phyloP scores from a whole-genome alignment of 163 green algal species.

The Volvox carteri region DNA sequence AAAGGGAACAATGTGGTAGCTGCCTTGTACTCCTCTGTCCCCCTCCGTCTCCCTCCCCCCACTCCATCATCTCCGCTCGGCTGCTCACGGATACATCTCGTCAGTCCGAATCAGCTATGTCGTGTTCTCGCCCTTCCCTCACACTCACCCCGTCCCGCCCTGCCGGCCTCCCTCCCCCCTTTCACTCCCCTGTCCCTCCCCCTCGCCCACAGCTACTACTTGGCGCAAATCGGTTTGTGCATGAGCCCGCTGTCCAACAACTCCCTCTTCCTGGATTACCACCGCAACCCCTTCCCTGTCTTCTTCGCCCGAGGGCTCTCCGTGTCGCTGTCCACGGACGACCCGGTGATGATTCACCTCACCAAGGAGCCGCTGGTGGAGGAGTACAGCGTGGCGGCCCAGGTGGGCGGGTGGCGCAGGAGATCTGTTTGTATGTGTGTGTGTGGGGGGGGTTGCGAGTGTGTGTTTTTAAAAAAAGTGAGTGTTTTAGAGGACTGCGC shows the following conservation, averaged over 20 bases:
- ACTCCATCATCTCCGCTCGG: too few relatives aligned
- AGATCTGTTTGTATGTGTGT: not conserved
- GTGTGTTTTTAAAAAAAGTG: too few relatives aligned
- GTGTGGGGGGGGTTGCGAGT: too few relatives aligned
- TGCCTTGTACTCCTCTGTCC: too few relatives aligned
- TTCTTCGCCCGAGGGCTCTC: constrained; percentile 97
- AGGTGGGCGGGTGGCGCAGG: too few relatives aligned
- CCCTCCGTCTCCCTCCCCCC: too few relatives aligned
- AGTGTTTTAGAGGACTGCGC: too few relatives aligned
- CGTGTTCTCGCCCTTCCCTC: too few relatives aligned
- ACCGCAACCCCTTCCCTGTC: constrained; percentile 97
- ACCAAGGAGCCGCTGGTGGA: constrained; percentile 98
- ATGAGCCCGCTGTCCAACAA: constrained; percentile 99
- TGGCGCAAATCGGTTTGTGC: constrained; percentile 94
- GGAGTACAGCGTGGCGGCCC: constrained; percentile 95
- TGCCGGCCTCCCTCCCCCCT: not conserved
- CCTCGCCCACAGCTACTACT: constrained; percentile 55
- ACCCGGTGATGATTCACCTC: constrained; percentile 97
- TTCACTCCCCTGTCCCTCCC: not conserved
- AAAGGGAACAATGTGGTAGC: too few relatives aligned
- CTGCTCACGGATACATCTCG: too few relatives aligned
- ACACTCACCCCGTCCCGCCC: too few relatives aligned
- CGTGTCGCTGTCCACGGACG: constrained; percentile 91
- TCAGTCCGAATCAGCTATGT: too few relatives aligned
- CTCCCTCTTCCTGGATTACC: constrained; percentile 99